Evolutionary conservation across 345 rosid genomes (phyloP).

Genomic region (Hevea brasiliensis): DNA sequence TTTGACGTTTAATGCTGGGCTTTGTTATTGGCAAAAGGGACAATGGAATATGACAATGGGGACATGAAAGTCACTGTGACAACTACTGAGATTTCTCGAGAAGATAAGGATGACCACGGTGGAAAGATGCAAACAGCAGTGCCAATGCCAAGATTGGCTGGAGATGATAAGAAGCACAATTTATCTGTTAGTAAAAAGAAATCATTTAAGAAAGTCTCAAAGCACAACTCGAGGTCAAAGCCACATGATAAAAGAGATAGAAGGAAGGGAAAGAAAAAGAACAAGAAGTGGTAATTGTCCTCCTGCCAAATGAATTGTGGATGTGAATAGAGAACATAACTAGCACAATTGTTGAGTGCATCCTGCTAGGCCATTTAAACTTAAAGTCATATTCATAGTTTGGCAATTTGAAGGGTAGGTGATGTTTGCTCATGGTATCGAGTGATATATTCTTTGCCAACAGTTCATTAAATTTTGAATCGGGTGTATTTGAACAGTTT

Average conservation of each 20-base stretch:
- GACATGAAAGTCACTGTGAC: constrained; percentile 72
- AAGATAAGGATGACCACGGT: constrained; percentile 37
- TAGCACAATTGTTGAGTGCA: not conserved
- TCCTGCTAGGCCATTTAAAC: not conserved
- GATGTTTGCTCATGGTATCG: no score
- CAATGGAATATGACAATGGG: constrained; percentile 57
- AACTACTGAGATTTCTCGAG: constrained; percentile 66
- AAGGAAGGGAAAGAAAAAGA: constrained; percentile 10
- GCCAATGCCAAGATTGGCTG: constrained; percentile 24
- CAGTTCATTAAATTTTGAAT: not conserved
- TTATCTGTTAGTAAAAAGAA: constrained; percentile 50
- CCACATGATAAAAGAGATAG: constrained; percentile 47
- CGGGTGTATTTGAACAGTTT: not conserved
- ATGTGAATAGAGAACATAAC: not conserved
- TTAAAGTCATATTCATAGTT: not conserved
- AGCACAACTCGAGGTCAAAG: constrained; percentile 45
- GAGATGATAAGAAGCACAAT: constrained; percentile 37
- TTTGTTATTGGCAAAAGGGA: constrained; percentile 42
- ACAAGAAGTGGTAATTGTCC: constrained; percentile 33
- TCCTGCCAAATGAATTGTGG: not conserved
- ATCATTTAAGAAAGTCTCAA: constrained; percentile 55
- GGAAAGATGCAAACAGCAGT: constrained; percentile 27
- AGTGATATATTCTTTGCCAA: not conserved
- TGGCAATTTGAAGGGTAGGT: not conserved
- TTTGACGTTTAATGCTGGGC: constrained; percentile 5